A percentile compares a stretch with the other conserved stretches of the same genome.
phyloP scores from a whole-genome alignment of 306 rosid genomes.

The Vigna hirtella region DNA sequence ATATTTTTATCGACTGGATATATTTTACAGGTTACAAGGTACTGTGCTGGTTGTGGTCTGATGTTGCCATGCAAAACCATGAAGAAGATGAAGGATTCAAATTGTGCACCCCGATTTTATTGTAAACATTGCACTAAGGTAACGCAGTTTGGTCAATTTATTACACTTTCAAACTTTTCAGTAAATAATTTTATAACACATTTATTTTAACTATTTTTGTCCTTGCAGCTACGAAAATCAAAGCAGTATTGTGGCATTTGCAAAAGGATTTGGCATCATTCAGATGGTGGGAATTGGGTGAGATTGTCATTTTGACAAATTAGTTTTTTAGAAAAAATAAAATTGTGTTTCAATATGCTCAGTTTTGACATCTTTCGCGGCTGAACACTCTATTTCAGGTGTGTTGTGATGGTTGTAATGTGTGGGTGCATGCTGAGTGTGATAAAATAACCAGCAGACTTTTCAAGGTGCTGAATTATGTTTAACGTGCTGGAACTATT shows the following conservation, averaged over 20 bases:
- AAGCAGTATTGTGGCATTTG: constrained; percentile 98
- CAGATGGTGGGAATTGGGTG: constrained; percentile 97
- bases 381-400: constrained; percentile 63
- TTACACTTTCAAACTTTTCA: constrained; percentile 23
- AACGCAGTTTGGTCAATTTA: constrained; percentile 28
- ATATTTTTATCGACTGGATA: constrained; percentile 41
- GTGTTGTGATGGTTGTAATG: constrained; percentile 96
- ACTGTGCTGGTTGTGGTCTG: constrained; percentile 83
- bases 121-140: constrained; percentile 95
- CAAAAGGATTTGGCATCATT: constrained; percentile 93
- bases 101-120: constrained; percentile 53
- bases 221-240: constrained; percentile 76
- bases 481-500: constrained; percentile 25
- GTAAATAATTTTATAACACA: constrained; percentile 26
- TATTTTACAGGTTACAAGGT: constrained; percentile 70
- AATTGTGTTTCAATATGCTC: background rate
- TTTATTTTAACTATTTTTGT: constrained; percentile 30
- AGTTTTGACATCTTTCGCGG: constrained; percentile 37
- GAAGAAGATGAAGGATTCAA: constrained; percentile 67
- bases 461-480: constrained; percentile 65
- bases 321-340: constrained; percentile 8
- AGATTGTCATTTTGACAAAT: constrained; percentile 53
- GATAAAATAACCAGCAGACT: constrained; percentile 67
- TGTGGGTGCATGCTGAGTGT: constrained; percentile 98
- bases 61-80: constrained; percentile 60